Evolutionary conservation across 2,329 filamentous ascomycete genomes (phyloP).

Genomic region (Trichophyton simii): DNA sequence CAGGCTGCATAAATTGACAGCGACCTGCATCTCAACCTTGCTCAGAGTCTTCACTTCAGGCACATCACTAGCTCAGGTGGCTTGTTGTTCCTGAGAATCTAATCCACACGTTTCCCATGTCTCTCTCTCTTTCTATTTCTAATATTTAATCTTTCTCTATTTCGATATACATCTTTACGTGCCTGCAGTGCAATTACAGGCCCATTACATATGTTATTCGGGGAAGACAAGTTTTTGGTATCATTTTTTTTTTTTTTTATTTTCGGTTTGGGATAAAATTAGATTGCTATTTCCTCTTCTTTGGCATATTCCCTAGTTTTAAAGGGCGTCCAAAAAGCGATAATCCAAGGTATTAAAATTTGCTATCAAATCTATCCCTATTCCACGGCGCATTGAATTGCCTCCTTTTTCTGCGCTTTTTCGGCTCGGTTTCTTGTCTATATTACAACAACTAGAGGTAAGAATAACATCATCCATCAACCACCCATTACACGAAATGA

Average conservation of each 20-base stretch:
- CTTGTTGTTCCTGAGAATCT: background rate
- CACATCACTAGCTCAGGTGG: background rate
- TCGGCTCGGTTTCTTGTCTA: background rate
- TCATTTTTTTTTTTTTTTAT: no score
- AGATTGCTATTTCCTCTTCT: no score
- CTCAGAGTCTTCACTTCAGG: background rate
- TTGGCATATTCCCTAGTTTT: no score
- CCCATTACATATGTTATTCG: background rate
- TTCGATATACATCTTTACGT: background rate
- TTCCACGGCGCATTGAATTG: background rate
- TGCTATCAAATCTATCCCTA: background rate
- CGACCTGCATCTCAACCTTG: background rate
- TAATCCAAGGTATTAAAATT: background rate
- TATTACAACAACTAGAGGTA: background rate
- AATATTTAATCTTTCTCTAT: background rate
- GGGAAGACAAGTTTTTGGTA: no score
- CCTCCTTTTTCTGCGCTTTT: constrained; percentile 2
- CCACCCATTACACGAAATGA: background rate
- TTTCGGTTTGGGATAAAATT: no score
- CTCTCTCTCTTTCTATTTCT: background rate
- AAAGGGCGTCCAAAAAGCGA: background rate
- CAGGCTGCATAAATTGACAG: constrained; percentile 3
- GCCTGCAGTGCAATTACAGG: background rate
- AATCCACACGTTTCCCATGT: background rate
- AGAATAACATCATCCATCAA: background rate